phyloP scores from a whole-genome alignment of 768 basidiomycete genomes.

The Suillus occidentalis region DNA sequence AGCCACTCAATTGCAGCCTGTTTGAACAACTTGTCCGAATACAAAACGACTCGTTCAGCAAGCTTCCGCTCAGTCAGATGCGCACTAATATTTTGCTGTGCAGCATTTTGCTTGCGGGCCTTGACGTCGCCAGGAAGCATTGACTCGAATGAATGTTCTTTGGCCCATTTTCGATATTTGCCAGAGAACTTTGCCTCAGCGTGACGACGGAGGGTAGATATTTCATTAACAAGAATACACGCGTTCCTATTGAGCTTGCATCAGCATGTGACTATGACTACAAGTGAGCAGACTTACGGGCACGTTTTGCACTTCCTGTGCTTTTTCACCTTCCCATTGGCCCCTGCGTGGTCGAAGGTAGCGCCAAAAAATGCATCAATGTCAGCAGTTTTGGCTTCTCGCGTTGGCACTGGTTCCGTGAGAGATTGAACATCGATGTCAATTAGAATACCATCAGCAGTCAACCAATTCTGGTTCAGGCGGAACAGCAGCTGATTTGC shows the following conservation, averaged over 20 bases:
- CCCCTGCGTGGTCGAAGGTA: neutral
- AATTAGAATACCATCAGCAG: neutral
- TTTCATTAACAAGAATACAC: neutral
- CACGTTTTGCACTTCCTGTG: neutral
- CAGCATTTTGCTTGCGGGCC: conserved; percentile 14
- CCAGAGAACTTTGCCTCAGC: too few relatives aligned
- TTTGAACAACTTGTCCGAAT: conserved; percentile 24
- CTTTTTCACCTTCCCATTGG: neutral
- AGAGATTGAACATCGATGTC: neutral
- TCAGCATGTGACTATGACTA: neutral
- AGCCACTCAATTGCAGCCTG: conserved; percentile 36
- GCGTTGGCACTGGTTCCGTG: neutral
- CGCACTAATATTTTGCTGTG: too few relatives aligned
- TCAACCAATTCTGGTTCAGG: neutral
- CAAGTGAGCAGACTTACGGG: neutral
- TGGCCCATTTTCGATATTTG: too few relatives aligned
- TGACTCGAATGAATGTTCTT: too few relatives aligned
- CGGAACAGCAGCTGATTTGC: neutral
- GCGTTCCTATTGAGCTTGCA: neutral
- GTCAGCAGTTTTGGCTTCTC: neutral
- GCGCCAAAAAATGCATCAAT: neutral
- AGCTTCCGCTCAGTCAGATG: conserved; percentile 16
- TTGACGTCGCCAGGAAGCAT: conserved; percentile 14
- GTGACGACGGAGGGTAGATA: neutral
- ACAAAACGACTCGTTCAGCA: conserved; percentile 23